phyloP scores from a whole-genome alignment of 768 basidiomycete genomes.

The Glaciozyma martinii region DNA sequence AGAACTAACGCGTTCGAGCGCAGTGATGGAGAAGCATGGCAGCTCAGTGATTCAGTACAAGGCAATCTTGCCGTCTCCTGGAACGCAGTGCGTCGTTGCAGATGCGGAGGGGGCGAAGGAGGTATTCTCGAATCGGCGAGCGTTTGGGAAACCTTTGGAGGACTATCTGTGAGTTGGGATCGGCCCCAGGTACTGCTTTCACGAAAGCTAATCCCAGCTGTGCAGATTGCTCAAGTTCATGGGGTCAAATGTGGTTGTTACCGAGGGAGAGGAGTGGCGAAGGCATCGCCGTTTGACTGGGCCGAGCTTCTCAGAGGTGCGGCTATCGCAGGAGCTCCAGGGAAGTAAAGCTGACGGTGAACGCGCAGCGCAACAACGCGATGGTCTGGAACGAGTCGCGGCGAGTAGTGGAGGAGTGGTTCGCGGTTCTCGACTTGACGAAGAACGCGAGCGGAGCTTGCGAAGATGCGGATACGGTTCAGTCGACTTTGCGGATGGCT shows the following conservation, averaged over 20 bases:
- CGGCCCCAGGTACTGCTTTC: neutral
- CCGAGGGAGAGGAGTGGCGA: constrained; percentile 46
- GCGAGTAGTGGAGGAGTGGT: constrained; percentile 44
- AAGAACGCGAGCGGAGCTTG: neutral
- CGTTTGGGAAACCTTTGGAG: constrained; percentile 14
- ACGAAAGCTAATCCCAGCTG: neutral
- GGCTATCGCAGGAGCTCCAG: neutral
- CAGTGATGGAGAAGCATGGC: neutral
- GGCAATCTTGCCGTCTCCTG: neutral
- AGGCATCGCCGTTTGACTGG: constrained; percentile 46
- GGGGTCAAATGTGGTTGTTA: constrained; percentile 47
- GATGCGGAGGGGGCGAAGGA: constrained; percentile 6
- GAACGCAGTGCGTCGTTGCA: neutral
- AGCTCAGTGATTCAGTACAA: neutral
- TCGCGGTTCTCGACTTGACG: constrained; percentile 40
- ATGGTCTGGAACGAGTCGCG: constrained; percentile 44
- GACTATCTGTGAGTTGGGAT: neutral
- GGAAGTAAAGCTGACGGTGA: neutral
- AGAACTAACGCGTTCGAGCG: neutral
- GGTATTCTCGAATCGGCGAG: neutral
- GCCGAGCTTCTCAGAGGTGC: constrained; percentile 44
- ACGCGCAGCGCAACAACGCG: constrained; percentile 38
- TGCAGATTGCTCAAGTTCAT: constrained; percentile 37
- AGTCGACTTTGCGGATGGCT: constrained; percentile 17
- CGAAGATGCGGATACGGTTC: constrained; percentile 21